phyloP scores from a whole-genome alignment of 1,284 basidiomycete genomes.

The Cryptococcus sp. region DNA sequence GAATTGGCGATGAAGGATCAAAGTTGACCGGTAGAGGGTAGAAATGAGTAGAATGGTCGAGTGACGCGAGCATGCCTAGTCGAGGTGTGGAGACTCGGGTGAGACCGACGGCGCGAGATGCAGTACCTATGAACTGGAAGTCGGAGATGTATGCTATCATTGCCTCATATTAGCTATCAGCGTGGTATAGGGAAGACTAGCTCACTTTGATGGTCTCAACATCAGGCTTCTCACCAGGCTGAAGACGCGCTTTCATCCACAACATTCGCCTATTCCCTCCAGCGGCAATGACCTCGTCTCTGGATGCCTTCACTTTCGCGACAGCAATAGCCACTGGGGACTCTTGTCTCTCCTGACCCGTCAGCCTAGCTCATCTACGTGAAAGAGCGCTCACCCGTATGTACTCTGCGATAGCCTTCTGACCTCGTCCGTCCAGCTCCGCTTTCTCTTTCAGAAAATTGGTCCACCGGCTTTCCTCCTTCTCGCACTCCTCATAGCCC shows the following conservation, averaged over 20 bases:
- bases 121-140: conserved; percentile 67
- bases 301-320: conserved; percentile 15
- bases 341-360: conserved; percentile 58
- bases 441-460: conserved; percentile 25
- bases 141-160: conserved; percentile 84
- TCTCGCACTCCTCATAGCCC: conserved; percentile 61
- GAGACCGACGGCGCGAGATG: conserved; percentile 63
- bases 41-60: conserved; percentile 82
- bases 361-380: not conserved
- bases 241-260: conserved; percentile 68
- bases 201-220: conserved; percentile 72
- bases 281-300: conserved; percentile 8
- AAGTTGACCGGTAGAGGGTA: conserved; percentile 68
- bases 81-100: conserved; percentile 46
- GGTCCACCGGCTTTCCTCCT: conserved; percentile 55
- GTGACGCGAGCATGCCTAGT: conserved; percentile 69
- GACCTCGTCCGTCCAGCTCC: not conserved
- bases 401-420: conserved; percentile 42
- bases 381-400: conserved; percentile 49
- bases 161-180: conserved; percentile 54
- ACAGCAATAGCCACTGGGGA: conserved; percentile 65
- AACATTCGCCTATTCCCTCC: conserved; percentile 56
- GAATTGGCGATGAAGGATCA: conserved; percentile 70
- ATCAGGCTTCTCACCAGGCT: conserved; percentile 57
- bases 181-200: not conserved